A percentile compares a stretch with the other conserved stretches of the same genome.
phyloP scores from a whole-genome alignment of 352 stramenopile genomes.

The Phytophthora multivora region DNA sequence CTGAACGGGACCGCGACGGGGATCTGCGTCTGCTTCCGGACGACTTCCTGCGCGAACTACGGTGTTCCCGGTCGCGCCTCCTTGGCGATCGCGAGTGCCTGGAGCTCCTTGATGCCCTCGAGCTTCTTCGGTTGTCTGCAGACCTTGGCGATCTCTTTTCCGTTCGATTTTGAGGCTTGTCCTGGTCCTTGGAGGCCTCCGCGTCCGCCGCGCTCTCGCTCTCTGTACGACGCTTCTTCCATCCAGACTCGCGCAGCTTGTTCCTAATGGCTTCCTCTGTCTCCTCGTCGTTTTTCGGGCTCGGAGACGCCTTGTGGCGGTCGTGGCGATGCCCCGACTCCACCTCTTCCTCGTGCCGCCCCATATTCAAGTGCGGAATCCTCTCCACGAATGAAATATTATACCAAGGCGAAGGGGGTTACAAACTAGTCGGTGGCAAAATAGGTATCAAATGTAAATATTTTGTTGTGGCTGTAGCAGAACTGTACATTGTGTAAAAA shows the following conservation, averaged over 20 bases:
- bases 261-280: conserved; percentile 76
- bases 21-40: conserved; percentile 45
- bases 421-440: not conserved
- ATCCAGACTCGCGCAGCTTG: conserved; percentile 71
- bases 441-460: not conserved
- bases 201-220: conserved; percentile 15
- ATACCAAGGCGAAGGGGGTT: not conserved
- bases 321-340: conserved; percentile 23
- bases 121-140: conserved; percentile 24
- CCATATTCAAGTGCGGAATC: conserved; percentile 20
- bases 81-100: conserved; percentile 36
- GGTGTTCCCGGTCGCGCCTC: conserved; percentile 39
- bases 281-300: conserved; percentile 27
- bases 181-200: conserved; percentile 20
- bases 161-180: conserved; percentile 27
- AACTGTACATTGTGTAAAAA: not conserved
- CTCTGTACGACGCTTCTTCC: conserved; percentile 59
- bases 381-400: conserved; percentile 12
- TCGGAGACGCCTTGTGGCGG: conserved; percentile 22
- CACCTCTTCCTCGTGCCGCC: conserved; percentile 31
- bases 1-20: conserved; percentile 47
- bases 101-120: conserved; percentile 14
- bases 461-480: too few relatives aligned
- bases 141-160: conserved; percentile 29
- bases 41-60: conserved; percentile 37